Evolutionary conservation across 805 yeast species (phyloP).

Genomic region (Metahyphopichia silvanorum): DNA sequence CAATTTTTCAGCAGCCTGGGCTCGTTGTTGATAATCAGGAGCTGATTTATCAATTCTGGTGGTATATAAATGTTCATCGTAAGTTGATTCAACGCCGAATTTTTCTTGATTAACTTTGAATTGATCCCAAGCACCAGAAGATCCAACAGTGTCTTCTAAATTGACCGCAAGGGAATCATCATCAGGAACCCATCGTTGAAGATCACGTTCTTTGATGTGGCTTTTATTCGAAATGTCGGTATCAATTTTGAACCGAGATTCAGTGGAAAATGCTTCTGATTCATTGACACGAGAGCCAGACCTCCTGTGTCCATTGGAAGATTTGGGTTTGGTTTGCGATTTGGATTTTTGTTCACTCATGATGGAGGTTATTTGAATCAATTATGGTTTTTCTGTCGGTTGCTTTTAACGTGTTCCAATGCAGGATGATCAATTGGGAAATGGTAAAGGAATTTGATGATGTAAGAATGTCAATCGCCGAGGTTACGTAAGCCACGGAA

Average conservation of each 20-base stretch:
- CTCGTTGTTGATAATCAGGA: constrained; percentile 67
- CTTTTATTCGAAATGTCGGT: constrained; percentile 65
- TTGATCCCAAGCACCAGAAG: constrained; percentile 72
- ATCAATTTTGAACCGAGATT: constrained; percentile 87
- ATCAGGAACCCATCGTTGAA: constrained; percentile 85
- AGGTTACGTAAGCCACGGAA: no score
- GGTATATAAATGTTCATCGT: constrained; percentile 84
- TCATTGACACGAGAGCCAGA: no score
- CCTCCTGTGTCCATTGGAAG: no score
- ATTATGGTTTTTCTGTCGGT: no score
- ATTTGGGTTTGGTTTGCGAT: no score
- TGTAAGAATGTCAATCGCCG: no score
- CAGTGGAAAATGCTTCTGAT: no score
- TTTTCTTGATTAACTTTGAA: constrained; percentile 85
- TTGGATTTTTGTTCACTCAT: no score
- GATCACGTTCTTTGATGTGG: constrained; percentile 60
- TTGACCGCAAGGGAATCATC: constrained; percentile 16
- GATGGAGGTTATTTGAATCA: no score
- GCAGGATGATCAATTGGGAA: no score
- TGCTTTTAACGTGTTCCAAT: no score
- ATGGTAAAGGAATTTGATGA: no score
- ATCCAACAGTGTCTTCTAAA: constrained; percentile 33
- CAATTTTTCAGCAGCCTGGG: constrained; percentile 68
- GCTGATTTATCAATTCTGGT: constrained; percentile 66
- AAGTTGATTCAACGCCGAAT: constrained; percentile 83